Evolutionary conservation across 1,284 basidiomycete species (phyloP), one percentile per base, ranked within the genome.

Genomic region (Hemileia vastatrix): DNA sequence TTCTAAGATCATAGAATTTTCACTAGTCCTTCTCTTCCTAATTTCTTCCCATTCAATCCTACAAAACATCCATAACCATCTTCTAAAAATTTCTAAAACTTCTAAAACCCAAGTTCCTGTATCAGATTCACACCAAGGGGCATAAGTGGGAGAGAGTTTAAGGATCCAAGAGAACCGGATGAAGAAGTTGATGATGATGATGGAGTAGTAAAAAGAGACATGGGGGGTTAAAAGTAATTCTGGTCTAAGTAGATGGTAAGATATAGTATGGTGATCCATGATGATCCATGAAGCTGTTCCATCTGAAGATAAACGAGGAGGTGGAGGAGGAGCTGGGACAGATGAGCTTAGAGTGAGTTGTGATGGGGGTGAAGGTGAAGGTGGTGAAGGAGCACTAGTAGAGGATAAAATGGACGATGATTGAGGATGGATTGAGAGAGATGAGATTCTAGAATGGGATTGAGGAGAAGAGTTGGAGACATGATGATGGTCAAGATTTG

Each of bases 1-100:
- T n/a, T n/a, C n/a, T n/a, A n/a, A n/a, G n/a, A n/a, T n/a, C n/a
- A n/a, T n/a, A n/a, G n/a, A n/a, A n/a, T n/a, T n/a, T n/a, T n/a
- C n/a, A n/a, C n/a, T n/a, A n/a, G n/a, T n/a, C n/a, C n/a, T n/a
- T n/a, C n/a, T n/a, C n/a, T n/a, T n/a, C n/a, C n/a, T n/a, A n/a
- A 57, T 23, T 18, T 57, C 54, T 4, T 40, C 56, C 31, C 32
- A 57, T 40, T 99, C 95, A 24, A 97, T 84, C 18, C 95, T 83
- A 68, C 98, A 78, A 76, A 96, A 94, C 6, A 95, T 88, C 95
- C 95, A 99, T 77, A 94, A 83, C 88, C 91, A 96, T 67, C 95
- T 78, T 57, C 95, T 80, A 31, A 91, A 71, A 40, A 98, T 79
- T 78, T 98, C 95, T 47, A 93, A 83, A 51, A 89, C 81, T 78